phyloP scores from a whole-genome alignment of 2,329 filamentous ascomycete species.

The Colletotrichum sp. region DNA sequence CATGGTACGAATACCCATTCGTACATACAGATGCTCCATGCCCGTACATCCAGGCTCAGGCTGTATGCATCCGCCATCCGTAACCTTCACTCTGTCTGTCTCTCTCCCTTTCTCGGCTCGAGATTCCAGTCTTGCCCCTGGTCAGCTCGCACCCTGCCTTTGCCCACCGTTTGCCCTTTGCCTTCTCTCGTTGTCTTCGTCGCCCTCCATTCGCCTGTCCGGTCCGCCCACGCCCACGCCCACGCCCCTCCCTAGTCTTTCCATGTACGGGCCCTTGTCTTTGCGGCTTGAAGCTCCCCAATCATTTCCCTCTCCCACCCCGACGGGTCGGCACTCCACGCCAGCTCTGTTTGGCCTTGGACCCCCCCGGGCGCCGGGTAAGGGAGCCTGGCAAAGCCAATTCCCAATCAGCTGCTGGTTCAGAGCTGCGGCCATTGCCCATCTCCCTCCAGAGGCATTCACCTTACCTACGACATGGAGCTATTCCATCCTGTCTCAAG shows the following conservation, averaged over 20 bases:
- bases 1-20: background rate
- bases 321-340: constrained; percentile 22
- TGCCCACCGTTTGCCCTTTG: constrained; percentile 20
- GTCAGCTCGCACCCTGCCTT: constrained; percentile 15
- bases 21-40: background rate
- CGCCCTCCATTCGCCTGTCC: constrained; percentile 9
- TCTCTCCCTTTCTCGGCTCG: constrained; percentile 20
- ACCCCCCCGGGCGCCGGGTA: constrained; percentile 8
- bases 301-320: constrained; percentile 21
- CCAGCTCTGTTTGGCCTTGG: constrained; percentile 15
- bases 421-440: constrained; percentile 5
- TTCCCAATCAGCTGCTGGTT: constrained; percentile 11
- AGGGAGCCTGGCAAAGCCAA: constrained; percentile 12
- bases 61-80: constrained; percentile 20
- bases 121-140: constrained; percentile 20
- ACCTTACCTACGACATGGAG: constrained; percentile 8
- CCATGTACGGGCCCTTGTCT: constrained; percentile 10
- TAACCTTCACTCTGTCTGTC: constrained; percentile 2
- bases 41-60: background rate
- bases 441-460: constrained; percentile 16
- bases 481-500: constrained; percentile 16
- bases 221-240: background rate
- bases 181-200: background rate
- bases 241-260: background rate
- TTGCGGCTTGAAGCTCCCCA: constrained; percentile 17